These are phyloP conservation scores for Solanum infundibuliforme DNA, from an alignment of 257 asterid species.

Conservation along the genomic window DNA sequence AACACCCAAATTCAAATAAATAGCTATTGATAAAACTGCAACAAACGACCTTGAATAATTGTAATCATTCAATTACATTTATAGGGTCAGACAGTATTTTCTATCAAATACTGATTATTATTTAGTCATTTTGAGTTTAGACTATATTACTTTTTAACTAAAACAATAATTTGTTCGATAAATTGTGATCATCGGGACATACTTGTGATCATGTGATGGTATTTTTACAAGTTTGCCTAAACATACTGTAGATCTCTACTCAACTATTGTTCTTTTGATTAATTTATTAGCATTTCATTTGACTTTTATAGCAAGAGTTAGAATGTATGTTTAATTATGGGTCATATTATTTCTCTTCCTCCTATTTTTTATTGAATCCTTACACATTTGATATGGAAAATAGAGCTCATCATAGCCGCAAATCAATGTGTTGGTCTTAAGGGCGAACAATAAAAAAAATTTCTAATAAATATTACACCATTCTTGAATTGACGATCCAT, in stretches of 20 bases:
- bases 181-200: not conserved
- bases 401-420: not conserved
- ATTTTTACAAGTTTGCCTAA: not conserved
- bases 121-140: not conserved
- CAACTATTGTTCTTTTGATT: not conserved
- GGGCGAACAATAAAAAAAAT: not conserved
- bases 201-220: not conserved
- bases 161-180: not conserved
- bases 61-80: not conserved
- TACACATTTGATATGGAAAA: not conserved
- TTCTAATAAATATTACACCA: no score
- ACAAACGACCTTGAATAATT: not conserved
- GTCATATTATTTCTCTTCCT: not conserved
- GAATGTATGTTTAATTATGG: not conserved
- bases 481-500: not conserved
- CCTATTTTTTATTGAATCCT: not conserved
- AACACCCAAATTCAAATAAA: not conserved
- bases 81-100: not conserved
- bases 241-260: not conserved
- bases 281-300: no score
- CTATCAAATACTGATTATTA: not conserved
- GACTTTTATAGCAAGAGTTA: not conserved
- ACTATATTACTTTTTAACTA: not conserved
- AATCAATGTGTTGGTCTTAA: not conserved
- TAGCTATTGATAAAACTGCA: not conserved